Conservation (phyloP, 768 basidiomycete species). For the Mycena haematopus region DNA sequence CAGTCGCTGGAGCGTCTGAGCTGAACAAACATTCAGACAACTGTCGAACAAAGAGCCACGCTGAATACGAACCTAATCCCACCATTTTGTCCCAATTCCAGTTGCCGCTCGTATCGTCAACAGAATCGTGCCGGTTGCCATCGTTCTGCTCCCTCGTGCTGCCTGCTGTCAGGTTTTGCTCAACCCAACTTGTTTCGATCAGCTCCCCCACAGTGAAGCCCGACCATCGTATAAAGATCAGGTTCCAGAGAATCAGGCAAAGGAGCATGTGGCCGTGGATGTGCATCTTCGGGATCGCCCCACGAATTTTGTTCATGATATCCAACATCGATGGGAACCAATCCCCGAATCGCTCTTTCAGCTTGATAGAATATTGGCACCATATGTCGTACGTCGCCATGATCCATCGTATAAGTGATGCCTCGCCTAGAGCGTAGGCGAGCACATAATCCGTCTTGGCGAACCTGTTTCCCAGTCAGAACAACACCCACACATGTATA, state of each 20-base stretch:
- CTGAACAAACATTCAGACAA: too few species aligned
- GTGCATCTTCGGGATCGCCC: conserved; percentile 39
- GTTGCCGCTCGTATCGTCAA: conserved; percentile 34
- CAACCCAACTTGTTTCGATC: conserved; percentile 38
- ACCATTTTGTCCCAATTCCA: conserved; percentile 38
- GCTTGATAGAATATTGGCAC: conserved; percentile 31
- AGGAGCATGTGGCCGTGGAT: conserved; percentile 26
- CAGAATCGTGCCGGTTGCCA: conserved; percentile 39
- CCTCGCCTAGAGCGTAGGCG: conserved; percentile 25
- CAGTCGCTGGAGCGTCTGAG: too few species aligned
- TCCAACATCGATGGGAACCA: conserved; percentile 15
- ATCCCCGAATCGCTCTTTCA: not conserved
- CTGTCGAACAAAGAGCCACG: not conserved
- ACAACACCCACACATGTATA: not conserved
- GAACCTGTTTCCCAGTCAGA: conserved; percentile 30
- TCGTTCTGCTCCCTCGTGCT: conserved; percentile 39
- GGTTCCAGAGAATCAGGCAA: not conserved
- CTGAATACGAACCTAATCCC: not conserved
- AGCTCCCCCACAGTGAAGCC: conserved; percentile 36
- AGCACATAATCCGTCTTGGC: conserved; percentile 35
- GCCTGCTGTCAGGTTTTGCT: conserved; percentile 34
- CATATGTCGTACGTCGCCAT: conserved; percentile 39
- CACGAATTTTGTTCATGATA: conserved; percentile 29
- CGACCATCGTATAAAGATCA: conserved; percentile 31
- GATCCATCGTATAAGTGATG: conserved; percentile 26